Base-by-base conservation (phyloP, 2,329 filamentous ascomycete genomes). In the Colletotrichum trifolii region DNA sequence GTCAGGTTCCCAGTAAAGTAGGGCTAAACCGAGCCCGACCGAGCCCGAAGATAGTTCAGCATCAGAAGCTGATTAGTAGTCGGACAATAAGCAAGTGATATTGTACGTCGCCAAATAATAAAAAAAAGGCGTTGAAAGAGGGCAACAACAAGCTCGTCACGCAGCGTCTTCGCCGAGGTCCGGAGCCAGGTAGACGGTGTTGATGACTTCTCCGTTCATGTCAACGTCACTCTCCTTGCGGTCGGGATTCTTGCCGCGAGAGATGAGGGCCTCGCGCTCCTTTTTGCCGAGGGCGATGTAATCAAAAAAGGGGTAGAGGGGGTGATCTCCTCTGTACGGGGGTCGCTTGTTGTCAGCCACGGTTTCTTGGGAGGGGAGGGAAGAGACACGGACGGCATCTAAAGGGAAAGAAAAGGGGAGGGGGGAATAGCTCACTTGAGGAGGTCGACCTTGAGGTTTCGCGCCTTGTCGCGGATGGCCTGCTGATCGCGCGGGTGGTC, bases 401-500 rank as follows among this genome's bases (percentile, higher is more conserved):
- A 34, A 45, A 2, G 12, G 45, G 34, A 11, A 6, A 46, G 2
- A 46, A 10, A 46, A 8, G 12, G 8, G 42, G 15, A 15, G 17
- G 11, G 38, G 47, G 35, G 25, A 8, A 73, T 25, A 5, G 25
- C 77, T 62, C 69, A 79, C 78, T 78, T 78, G 13, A 88, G 75
- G 49, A 83, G 78, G 38, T 83, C 80, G 40, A 85, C 82, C 75
- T 88, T 88, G 59, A 86, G 68, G 60, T 85, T 82, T 54, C 85
- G 82, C n/a, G 85, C 85, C 73, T 84, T 85, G 77, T 88, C 85
- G 7, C 85, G 84, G 61, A 85, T 79, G 5, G 83, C 82, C 72
- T 87, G 85, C 74, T 87, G 85, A 69, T 82, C 81, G 54, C 85
- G 83, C 2, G 71, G 71, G 13, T 74, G 68, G 47, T 83, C 76